Percentiles rank a stretch among this genome's conserved stretches.
phyloP scores from a whole-genome alignment of 1,139 yeast species.

The Ashbya aceris region DNA sequence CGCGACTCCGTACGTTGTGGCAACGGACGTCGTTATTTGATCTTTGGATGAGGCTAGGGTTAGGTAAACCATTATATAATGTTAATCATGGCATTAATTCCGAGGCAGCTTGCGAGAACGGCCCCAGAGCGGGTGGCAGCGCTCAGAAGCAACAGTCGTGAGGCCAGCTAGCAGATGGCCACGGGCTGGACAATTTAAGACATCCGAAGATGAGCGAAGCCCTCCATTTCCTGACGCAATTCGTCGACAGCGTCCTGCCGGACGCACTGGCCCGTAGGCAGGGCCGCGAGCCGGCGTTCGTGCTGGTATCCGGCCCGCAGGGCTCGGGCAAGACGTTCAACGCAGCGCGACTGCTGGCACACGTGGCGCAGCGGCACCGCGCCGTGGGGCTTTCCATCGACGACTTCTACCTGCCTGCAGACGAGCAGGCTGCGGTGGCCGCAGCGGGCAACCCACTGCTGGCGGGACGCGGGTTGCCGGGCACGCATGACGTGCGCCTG shows the following conservation, averaged over 20 bases:
- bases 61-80: no score
- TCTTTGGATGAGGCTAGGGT: no score
- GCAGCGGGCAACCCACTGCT: conserved; percentile 43
- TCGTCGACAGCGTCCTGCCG: not conserved
- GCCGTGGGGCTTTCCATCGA: conserved; percentile 58
- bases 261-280: not conserved
- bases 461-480: conserved; percentile 84
- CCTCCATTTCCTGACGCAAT: not conserved
- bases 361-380: conserved; percentile 35
- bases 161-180: no score
- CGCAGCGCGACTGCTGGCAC: conserved; percentile 32
- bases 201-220: not conserved
- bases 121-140: no score
- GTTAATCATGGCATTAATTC: no score
- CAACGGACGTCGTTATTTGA: no score
- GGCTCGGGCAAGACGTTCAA: conserved; percentile 85
- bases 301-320: conserved; percentile 83
- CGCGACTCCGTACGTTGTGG: no score
- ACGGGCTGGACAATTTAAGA: not conserved
- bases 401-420: conserved; percentile 68
- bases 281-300: conserved; percentile 39
- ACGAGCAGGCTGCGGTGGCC: conserved; percentile 45
- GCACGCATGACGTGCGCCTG: conserved; percentile 69
- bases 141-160: no score
- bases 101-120: no score